phyloP scores from a whole-genome alignment of 768 basidiomycete genomes.

The Holtermanniella nyarrowii region DNA sequence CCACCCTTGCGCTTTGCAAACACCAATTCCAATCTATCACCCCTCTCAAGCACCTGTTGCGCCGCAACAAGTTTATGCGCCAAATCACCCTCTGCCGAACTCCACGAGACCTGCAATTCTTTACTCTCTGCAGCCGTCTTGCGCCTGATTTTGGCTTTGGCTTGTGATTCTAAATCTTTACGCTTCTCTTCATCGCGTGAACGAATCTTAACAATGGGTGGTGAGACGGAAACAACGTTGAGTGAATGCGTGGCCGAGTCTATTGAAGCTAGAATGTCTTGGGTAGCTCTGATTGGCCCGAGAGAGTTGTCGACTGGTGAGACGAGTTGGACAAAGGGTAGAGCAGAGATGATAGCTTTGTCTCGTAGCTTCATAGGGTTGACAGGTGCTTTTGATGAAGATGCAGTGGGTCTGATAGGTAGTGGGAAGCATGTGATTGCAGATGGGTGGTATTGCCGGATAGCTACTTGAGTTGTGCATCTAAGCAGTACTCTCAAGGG shows the following conservation, averaged over 20 bases:
- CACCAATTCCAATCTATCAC: slow-evolving; percentile 30
- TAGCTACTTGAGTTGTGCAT: no score
- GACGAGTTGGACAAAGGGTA: slow-evolving; percentile 23
- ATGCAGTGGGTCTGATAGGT: no score
- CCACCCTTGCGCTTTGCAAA: slow-evolving; percentile 22
- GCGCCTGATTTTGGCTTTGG: slow-evolving; percentile 14
- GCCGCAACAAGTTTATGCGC: slow-evolving; percentile 26
- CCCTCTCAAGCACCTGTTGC: slow-evolving; percentile 20
- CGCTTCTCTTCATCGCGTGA: slow-evolving; percentile 18
- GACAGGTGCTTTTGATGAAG: no score
- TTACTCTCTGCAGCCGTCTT: slow-evolving; percentile 25
- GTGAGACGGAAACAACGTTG: slow-evolving; percentile 19
- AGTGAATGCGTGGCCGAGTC: slow-evolving; percentile 21
- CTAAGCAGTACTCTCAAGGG: no score
- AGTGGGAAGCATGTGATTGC: not conserved
- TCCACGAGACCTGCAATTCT: slow-evolving; percentile 38
- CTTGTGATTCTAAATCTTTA: slow-evolving; percentile 13
- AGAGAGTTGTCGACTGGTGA: slow-evolving; percentile 19
- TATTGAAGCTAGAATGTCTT: slow-evolving; percentile 14
- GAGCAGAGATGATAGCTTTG: not conserved
- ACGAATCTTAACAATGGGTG: slow-evolving; percentile 30
- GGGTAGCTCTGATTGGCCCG: slow-evolving; percentile 15
- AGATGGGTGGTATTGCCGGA: no score
- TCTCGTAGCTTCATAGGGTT: not conserved
- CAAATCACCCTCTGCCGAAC: slow-evolving; percentile 30